Conservation (phyloP, 2,329 filamentous ascomycete species). For the Verticillium nonalfalfae region DNA sequence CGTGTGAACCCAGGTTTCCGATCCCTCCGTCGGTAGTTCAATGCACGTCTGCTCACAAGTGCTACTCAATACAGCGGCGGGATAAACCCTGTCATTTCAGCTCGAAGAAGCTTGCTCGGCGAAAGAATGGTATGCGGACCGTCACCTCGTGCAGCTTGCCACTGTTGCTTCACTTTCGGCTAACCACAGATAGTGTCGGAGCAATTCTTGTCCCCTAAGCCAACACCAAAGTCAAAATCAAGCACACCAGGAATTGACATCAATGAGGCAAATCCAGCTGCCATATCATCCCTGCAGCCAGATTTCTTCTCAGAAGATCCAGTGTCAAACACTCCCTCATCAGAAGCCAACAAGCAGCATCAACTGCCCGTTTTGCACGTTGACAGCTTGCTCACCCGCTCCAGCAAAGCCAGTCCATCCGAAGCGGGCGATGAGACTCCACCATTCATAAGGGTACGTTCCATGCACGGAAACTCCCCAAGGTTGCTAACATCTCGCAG, state of each 20-base stretch:
- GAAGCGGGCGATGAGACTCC: not conserved
- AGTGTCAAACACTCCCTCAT: not conserved
- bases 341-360: not conserved
- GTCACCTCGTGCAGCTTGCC: not conserved
- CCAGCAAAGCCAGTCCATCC: not conserved
- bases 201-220: constrained; percentile 7
- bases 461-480: not conserved
- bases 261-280: not conserved
- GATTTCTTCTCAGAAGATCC: not conserved
- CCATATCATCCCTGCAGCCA: not conserved
- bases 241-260: not conserved
- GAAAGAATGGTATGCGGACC: constrained; percentile 14
- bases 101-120: constrained; percentile 14
- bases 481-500: constrained; percentile 6
- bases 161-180: not conserved
- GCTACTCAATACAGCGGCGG: constrained; percentile 5
- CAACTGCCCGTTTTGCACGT: not conserved
- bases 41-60: not conserved
- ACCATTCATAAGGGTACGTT: constrained; percentile 17
- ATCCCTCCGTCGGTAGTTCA: not conserved
- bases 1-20: not conserved
- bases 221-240: not conserved
- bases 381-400: constrained; percentile 2
- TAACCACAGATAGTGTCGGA: constrained; percentile 3
- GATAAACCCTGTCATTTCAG: constrained; percentile 16